A percentile compares a stretch with the other conserved stretches of the same genome.
These are phyloP conservation scores for Chionographis japonica DNA, from an alignment of 106 monocot species.

Conservation along the genomic window DNA sequence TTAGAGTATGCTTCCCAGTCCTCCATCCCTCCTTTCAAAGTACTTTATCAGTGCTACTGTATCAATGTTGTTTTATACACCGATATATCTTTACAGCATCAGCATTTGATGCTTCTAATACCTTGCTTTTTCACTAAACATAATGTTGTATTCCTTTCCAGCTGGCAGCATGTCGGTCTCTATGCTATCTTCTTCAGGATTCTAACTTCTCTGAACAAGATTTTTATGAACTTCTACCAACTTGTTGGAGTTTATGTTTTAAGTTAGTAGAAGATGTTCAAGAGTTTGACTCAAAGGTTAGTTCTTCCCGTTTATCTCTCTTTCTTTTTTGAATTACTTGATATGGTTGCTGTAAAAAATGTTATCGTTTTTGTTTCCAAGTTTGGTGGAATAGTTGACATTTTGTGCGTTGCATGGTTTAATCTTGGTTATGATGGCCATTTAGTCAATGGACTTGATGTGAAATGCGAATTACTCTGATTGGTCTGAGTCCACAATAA, in stretches of 20 bases:
- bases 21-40: neutral
- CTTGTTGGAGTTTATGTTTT: slow-evolving; percentile 84
- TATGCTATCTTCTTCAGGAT: slow-evolving; percentile 90
- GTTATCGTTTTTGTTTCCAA: neutral
- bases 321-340: no score
- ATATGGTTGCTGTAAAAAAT: no score
- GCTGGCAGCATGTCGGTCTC: slow-evolving; percentile 92
- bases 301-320: neutral
- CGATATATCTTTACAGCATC: neutral
- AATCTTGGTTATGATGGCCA: neutral
- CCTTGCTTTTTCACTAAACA: slow-evolving; percentile 6
- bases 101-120: neutral
- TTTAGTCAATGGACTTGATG: no score
- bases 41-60: neutral
- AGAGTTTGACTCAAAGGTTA: slow-evolving; percentile 98
- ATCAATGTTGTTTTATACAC: neutral
- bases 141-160: slow-evolving; percentile 31
- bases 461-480: no score
- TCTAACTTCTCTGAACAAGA: slow-evolving; percentile 79
- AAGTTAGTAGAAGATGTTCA: slow-evolving; percentile 85
- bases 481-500: no score
- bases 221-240: slow-evolving; percentile 71
- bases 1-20: slow-evolving; percentile 61
- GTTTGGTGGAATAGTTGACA: neutral
- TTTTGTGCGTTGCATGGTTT: no score